Percentiles rank a stretch among this genome's conserved stretches.
phyloP scores from a whole-genome alignment of 1,139 yeast genomes.

The Ogataea hybrid region DNA sequence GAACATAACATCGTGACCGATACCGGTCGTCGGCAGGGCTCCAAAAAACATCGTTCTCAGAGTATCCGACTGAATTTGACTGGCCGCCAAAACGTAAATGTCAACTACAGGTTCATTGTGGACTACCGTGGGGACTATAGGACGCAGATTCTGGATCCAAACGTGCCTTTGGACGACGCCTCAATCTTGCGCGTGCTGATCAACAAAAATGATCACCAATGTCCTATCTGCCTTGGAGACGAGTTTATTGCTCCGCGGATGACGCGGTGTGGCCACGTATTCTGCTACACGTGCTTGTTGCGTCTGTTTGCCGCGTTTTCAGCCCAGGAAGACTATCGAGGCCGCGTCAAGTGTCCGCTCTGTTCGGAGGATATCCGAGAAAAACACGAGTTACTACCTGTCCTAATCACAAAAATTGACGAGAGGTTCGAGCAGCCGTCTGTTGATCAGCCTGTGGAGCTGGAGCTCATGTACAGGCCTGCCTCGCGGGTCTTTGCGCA shows the following conservation, averaged over 20 bases:
- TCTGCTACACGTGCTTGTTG: slow-evolving; percentile 80
- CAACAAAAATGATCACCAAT: slow-evolving; percentile 66
- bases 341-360: slow-evolving; percentile 67
- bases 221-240: slow-evolving; percentile 90
- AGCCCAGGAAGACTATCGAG: slow-evolving; percentile 31
- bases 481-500: slow-evolving; percentile 58
- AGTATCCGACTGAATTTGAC: slow-evolving; percentile 42
- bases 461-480: slow-evolving; percentile 74
- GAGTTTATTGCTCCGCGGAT: slow-evolving; percentile 90
- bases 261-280: slow-evolving; percentile 92
- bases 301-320: slow-evolving; percentile 62
- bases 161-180: slow-evolving; percentile 60
- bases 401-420: slow-evolving; percentile 53
- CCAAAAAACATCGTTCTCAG: slow-evolving; percentile 14
- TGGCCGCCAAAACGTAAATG: slow-evolving; percentile 78
- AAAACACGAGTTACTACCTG: slow-evolving; percentile 62
- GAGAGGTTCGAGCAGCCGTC: slow-evolving; percentile 61
- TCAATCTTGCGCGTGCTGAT: slow-evolving; percentile 70
- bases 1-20: slow-evolving; percentile 34
- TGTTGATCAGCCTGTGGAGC: slow-evolving; percentile 54
- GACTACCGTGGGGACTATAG: slow-evolving; percentile 56
- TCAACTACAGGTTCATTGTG: slow-evolving; percentile 80
- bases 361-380: slow-evolving; percentile 69
- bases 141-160: slow-evolving; percentile 68
- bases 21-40: slow-evolving; percentile 12